Evolutionary conservation across 1,139 yeast species (phyloP).

Genomic region (Geotrichum citri-aurantii): DNA sequence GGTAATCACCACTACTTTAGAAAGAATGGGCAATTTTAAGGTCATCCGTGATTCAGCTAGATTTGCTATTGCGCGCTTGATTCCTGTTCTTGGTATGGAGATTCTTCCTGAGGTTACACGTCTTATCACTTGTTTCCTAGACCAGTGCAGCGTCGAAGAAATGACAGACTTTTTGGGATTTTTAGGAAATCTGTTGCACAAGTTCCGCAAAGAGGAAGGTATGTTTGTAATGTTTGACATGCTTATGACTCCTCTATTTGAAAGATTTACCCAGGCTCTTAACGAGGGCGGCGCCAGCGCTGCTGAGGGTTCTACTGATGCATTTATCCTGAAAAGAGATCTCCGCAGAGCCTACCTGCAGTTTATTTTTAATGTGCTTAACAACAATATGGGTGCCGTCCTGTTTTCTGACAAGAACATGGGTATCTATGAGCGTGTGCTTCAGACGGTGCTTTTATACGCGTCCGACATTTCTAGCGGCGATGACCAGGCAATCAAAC

Average conservation of each 20-base stretch:
- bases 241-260: constrained; percentile 65
- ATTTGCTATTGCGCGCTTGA: constrained; percentile 79
- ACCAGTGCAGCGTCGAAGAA: constrained; percentile 60
- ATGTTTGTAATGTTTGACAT: constrained; percentile 71
- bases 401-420: constrained; percentile 65
- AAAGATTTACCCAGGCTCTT: constrained; percentile 55
- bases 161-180: constrained; percentile 77
- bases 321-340: constrained; percentile 36
- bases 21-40: constrained; percentile 61
- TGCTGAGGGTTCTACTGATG: constrained; percentile 41
- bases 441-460: constrained; percentile 61
- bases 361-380: constrained; percentile 60
- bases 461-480: constrained; percentile 47
- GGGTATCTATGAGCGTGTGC: constrained; percentile 53
- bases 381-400: constrained; percentile 75
- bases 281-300: constrained; percentile 38
- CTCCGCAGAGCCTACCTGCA: constrained; percentile 67
- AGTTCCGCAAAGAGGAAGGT: constrained; percentile 58
- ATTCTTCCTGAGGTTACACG: constrained; percentile 60
- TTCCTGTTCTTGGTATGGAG: constrained; percentile 60
- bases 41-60: constrained; percentile 79
- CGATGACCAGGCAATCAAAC: constrained; percentile 53
- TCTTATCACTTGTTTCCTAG: constrained; percentile 65
- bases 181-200: constrained; percentile 81
- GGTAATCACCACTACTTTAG: constrained; percentile 78